Conservation (phyloP, 805 yeast genomes). For the Suhomyces faveliae region DNA sequence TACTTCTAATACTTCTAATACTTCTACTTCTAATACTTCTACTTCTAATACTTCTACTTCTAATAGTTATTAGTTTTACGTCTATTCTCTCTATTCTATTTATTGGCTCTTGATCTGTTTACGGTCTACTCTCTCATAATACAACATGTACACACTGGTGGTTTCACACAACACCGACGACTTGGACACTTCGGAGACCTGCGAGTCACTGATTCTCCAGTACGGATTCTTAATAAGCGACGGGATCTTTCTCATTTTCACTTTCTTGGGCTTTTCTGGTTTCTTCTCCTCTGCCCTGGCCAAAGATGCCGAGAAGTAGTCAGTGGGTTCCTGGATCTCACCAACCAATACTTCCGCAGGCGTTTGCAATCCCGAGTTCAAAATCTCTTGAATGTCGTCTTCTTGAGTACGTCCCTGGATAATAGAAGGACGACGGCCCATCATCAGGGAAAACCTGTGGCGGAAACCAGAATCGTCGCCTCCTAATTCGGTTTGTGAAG, state of each 20-base stretch:
- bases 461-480: constrained; percentile 27
- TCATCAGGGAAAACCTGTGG: constrained; percentile 34
- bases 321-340: constrained; percentile 21
- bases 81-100: neutral
- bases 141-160: constrained; percentile 79
- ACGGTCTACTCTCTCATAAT: constrained; percentile 61
- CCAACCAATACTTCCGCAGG: constrained; percentile 43
- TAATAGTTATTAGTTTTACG: too few relatives aligned
- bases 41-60: neutral
- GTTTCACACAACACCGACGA: constrained; percentile 64
- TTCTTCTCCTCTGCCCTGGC: constrained; percentile 4
- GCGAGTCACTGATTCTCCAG: constrained; percentile 85
- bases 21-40: too few relatives aligned
- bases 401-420: constrained; percentile 38
- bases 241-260: constrained; percentile 52
- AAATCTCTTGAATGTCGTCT: constrained; percentile 36
- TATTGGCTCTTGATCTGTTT: constrained; percentile 10
- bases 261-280: constrained; percentile 14
- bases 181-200: constrained; percentile 58
- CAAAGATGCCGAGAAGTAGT: constrained; percentile 23
- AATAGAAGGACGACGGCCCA: constrained; percentile 42
- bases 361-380: constrained; percentile 38
- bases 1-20: too few relatives aligned
- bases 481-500: neutral
- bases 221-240: constrained; percentile 58